These are phyloP conservation scores for Ramaria sp. DNA, from an alignment of 768 basidiomycete genomes.

Conservation along the genomic window DNA sequence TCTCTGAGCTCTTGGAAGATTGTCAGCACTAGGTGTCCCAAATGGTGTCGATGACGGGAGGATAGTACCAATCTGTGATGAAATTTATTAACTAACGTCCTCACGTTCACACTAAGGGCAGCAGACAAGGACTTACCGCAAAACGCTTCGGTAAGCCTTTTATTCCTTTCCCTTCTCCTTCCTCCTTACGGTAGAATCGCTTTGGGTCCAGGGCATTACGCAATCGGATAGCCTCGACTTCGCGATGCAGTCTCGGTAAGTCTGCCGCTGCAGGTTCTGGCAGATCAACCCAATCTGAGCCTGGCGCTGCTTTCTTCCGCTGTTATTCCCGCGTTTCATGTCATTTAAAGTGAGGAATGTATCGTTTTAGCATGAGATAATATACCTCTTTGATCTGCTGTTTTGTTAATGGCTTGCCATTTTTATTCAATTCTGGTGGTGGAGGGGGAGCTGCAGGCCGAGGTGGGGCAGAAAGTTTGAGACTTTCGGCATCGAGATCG, in stretches of 20 bases:
- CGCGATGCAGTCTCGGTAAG: conserved; percentile 65
- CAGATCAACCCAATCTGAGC: conserved; percentile 80
- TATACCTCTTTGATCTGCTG: conserved; percentile 32
- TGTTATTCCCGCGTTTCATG: no score
- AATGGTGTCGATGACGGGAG: conserved; percentile 62
- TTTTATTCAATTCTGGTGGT: conserved; percentile 46
- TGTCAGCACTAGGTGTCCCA: conserved; percentile 55
- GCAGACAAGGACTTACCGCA: conserved; percentile 69
- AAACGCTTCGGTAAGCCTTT: conserved; percentile 84
- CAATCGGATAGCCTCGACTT: conserved; percentile 79
- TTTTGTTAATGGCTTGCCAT: conserved; percentile 60
- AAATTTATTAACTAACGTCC: conserved; percentile 10
- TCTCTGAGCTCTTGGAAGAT: conserved; percentile 54
- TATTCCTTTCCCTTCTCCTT: conserved; percentile 75
- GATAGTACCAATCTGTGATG: conserved; percentile 64
- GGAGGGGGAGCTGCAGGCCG: conserved; percentile 52
- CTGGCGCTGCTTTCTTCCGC: conserved; percentile 64
- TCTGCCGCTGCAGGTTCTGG: conserved; percentile 76
- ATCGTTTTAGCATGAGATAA: no score
- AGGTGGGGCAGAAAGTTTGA: conserved; percentile 40
- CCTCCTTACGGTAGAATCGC: conserved; percentile 80
- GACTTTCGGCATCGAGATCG: conserved; percentile 51
- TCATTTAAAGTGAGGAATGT: no score
- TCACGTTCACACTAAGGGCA: no score
- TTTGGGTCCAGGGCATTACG: conserved; percentile 88